phyloP scores from a whole-genome alignment of 768 basidiomycete genomes.

The Tulasnella sp. region DNA sequence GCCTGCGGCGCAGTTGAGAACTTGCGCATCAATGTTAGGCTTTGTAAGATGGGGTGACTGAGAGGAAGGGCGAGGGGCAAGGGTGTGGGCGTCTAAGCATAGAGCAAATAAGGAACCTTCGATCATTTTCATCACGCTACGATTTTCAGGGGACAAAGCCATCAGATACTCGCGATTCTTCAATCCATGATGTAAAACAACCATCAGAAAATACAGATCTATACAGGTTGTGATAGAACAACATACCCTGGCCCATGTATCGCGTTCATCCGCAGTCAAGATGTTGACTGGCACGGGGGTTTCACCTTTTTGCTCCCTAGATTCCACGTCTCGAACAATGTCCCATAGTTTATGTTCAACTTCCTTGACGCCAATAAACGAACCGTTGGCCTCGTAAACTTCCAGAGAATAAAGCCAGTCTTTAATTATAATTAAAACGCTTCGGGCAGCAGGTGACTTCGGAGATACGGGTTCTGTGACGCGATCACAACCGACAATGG shows the following conservation, averaged over 20 bases:
- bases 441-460: conserved; percentile 37
- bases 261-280: conserved; percentile 67
- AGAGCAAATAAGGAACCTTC: conserved; percentile 66
- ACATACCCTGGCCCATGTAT: conserved; percentile 65
- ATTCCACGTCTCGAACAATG: conserved; percentile 44
- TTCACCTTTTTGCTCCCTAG: conserved; percentile 40
- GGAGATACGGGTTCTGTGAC: conserved; percentile 38
- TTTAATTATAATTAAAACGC: conserved; percentile 55
- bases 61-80: conserved; percentile 25
- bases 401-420: conserved; percentile 71
- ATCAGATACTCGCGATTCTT: conserved; percentile 65
- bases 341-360: conserved; percentile 37
- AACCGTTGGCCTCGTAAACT: conserved; percentile 38
- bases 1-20: conserved; percentile 58
- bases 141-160: conserved; percentile 53
- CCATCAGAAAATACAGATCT: not conserved
- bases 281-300: conserved; percentile 48
- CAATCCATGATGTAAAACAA: not conserved
- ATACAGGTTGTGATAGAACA: not conserved
- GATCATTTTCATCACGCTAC: conserved; percentile 44
- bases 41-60: conserved; percentile 15
- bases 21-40: conserved; percentile 52
- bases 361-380: conserved; percentile 27
- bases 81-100: conserved; percentile 64
- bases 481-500: conserved; percentile 49